These are phyloP conservation scores for Cynara cardunculus DNA, from an alignment of 129 eudicot genomes.

Conservation along the genomic window DNA sequence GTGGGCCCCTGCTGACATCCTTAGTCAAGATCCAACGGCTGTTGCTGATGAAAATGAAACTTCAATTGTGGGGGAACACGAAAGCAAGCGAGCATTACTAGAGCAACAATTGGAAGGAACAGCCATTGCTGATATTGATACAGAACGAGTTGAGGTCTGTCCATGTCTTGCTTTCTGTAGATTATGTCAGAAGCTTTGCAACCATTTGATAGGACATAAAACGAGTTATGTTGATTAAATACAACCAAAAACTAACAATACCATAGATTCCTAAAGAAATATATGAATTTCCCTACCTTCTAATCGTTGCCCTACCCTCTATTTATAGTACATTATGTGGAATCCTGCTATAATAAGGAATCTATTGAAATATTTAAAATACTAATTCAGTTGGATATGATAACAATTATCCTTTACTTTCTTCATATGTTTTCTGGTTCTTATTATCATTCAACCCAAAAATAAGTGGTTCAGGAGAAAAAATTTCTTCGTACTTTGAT, in stretches of 20 bases:
- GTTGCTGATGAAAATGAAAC: conserved; percentile 27
- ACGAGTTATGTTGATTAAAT: neutral
- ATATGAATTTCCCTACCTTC: neutral
- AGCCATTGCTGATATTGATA: conserved; percentile 62
- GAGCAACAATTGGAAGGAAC: conserved; percentile 58
- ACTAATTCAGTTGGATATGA: neutral
- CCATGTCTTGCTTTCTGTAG: neutral
- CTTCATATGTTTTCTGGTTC: neutral
- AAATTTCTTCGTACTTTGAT: neutral
- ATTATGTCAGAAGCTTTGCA: neutral
- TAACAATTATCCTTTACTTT: neutral
- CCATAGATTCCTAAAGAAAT: neutral
- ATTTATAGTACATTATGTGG: neutral
- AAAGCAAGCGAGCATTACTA: conserved; percentile 48
- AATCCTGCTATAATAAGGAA: neutral
- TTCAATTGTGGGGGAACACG: conserved; percentile 42
- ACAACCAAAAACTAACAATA: neutral
- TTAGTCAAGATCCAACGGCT: conserved; percentile 31
- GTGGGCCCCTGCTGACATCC: conserved; percentile 86
- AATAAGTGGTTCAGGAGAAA: neutral
- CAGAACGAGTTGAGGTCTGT: conserved; percentile 79
- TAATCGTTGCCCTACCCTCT: neutral
- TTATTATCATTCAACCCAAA: neutral
- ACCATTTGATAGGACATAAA: neutral
- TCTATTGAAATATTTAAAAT: neutral